A percentile compares a stretch with the other conserved stretches of the same genome.
phyloP scores from a whole-genome alignment of 306 rosid species.

The Delonix regia region DNA sequence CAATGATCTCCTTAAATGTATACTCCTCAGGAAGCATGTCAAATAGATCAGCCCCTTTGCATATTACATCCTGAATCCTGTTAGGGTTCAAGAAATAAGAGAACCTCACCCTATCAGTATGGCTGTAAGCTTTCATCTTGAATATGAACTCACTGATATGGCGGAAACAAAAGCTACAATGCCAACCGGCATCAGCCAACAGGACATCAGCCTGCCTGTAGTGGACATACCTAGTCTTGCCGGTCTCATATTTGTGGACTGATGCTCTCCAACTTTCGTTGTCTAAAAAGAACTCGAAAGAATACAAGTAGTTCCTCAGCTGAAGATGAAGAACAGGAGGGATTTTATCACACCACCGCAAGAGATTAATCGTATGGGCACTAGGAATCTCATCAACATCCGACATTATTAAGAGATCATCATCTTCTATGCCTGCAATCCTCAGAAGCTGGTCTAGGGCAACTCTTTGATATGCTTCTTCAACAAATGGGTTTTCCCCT shows the following conservation, averaged over 20 bases:
- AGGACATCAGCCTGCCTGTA: slow-evolving; percentile 62
- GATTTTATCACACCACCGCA: slow-evolving; percentile 83
- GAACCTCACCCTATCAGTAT: slow-evolving; percentile 73
- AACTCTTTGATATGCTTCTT: slow-evolving; percentile 90
- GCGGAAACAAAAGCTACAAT: slow-evolving; percentile 94
- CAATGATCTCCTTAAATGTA: slow-evolving; percentile 83
- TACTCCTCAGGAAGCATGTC: slow-evolving; percentile 97
- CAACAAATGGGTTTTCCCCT: slow-evolving; percentile 81
- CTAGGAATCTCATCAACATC: slow-evolving; percentile 97
- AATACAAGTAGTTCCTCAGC: slow-evolving; percentile 77
- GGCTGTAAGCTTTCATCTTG: slow-evolving; percentile 96
- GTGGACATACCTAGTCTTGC: slow-evolving; percentile 80
- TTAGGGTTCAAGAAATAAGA: slow-evolving; percentile 67
- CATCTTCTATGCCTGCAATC: slow-evolving; percentile 86
- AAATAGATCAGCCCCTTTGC: slow-evolving; percentile 77
- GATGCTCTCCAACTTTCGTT: slow-evolving; percentile 90
- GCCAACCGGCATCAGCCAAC: slow-evolving; percentile 88
- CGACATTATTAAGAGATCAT: slow-evolving; percentile 87
- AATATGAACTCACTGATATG: slow-evolving; percentile 70
- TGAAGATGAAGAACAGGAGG: slow-evolving; percentile 80
- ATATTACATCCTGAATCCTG: slow-evolving; percentile 80
- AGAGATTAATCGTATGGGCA: slow-evolving; percentile 83
- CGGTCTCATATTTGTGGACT: slow-evolving; percentile 62
- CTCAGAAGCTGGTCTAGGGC: slow-evolving; percentile 76
- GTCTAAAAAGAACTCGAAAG: slow-evolving; percentile 74